Evolutionary conservation across 345 rosid species (phyloP).

Genomic region (Cardamine chenopodiifolia): DNA sequence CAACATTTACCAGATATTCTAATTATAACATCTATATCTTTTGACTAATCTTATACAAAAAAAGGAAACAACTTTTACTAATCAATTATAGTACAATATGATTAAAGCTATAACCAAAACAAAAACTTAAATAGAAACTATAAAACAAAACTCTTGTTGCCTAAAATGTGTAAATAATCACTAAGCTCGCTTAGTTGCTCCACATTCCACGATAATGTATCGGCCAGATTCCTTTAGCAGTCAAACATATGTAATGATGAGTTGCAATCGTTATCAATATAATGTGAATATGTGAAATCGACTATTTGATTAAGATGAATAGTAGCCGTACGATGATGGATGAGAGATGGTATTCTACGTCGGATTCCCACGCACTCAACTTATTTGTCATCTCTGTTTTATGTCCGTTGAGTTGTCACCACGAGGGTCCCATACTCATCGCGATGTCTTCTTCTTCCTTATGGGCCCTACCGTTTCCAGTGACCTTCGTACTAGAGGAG

Average conservation of each 20-base stretch:
- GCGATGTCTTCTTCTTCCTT: constrained; percentile 25
- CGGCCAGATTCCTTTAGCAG: constrained; percentile 17
- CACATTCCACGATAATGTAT: constrained; percentile 11
- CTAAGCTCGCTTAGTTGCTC: constrained; percentile 9
- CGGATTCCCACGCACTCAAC: constrained; percentile 35
- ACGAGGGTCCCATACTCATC: constrained; percentile 29
- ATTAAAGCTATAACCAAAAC: not conserved
- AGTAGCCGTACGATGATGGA: constrained; percentile 36
- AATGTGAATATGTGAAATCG: constrained; percentile 8
- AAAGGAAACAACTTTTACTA: too few species aligned
- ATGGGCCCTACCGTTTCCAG: constrained; percentile 22
- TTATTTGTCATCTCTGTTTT: constrained; percentile 19
- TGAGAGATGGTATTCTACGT: constrained; percentile 19
- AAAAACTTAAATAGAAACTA: not conserved
- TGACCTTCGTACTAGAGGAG: constrained; percentile 23
- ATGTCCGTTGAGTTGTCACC: constrained; percentile 40
- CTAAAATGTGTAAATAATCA: not conserved
- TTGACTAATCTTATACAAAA: not conserved
- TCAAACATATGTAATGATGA: constrained; percentile 15
- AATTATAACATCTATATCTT: not conserved
- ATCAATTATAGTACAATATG: not conserved
- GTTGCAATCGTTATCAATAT: constrained; percentile 32
- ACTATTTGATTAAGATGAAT: constrained; percentile 12
- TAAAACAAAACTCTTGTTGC: not conserved
- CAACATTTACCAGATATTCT: not conserved